A percentile compares a stretch with the other conserved stretches of the same genome.
phyloP scores from a whole-genome alignment of 257 asterid species.

The Jacaranda copaia region DNA sequence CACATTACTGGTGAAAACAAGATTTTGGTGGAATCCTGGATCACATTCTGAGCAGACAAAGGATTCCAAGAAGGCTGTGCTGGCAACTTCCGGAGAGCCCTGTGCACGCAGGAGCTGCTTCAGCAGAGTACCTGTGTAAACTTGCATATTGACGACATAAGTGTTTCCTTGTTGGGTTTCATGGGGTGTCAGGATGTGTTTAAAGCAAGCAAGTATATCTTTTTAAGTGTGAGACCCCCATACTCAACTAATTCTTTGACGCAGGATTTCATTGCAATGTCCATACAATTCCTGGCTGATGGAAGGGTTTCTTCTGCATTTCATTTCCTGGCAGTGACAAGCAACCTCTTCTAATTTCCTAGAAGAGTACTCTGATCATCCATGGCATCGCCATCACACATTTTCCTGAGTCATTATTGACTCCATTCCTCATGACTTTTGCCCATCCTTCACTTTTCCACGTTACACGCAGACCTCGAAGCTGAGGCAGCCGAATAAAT shows the following conservation, averaged over 20 bases:
- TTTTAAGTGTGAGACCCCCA: slow-evolving; percentile 57
- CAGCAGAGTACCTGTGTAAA: slow-evolving; percentile 34
- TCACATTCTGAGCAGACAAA: slow-evolving; percentile 19
- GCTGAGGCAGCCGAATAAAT: slow-evolving; percentile 66
- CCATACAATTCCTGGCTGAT: slow-evolving; percentile 60
- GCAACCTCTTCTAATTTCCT: slow-evolving; percentile 58
- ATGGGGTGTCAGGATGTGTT: slow-evolving; percentile 56
- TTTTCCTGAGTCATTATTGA: slow-evolving; percentile 61
- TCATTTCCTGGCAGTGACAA: slow-evolving; percentile 65
- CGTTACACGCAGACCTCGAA: slow-evolving; percentile 60
- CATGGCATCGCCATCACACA: slow-evolving; percentile 68
- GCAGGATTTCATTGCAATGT: slow-evolving; percentile 73
- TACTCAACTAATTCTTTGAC: slow-evolving; percentile 80
- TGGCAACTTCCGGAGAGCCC: slow-evolving; percentile 34
- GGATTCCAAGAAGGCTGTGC: slow-evolving; percentile 36
- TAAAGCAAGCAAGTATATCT: slow-evolving; percentile 42
- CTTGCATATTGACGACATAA: slow-evolving; percentile 36
- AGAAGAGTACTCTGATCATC: slow-evolving; percentile 68
- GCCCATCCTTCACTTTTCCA: slow-evolving; percentile 67
- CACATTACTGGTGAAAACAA: slow-evolving; percentile 11
- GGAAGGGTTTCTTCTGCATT: slow-evolving; percentile 65
- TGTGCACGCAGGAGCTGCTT: slow-evolving; percentile 27
- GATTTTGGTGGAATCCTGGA: slow-evolving; percentile 23
- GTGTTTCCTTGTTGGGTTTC: slow-evolving; percentile 49
- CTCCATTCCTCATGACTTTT: slow-evolving; percentile 64